Evolutionary conservation across 306 rosid genomes (phyloP).

Genomic region (Abrus pulchellus): DNA sequence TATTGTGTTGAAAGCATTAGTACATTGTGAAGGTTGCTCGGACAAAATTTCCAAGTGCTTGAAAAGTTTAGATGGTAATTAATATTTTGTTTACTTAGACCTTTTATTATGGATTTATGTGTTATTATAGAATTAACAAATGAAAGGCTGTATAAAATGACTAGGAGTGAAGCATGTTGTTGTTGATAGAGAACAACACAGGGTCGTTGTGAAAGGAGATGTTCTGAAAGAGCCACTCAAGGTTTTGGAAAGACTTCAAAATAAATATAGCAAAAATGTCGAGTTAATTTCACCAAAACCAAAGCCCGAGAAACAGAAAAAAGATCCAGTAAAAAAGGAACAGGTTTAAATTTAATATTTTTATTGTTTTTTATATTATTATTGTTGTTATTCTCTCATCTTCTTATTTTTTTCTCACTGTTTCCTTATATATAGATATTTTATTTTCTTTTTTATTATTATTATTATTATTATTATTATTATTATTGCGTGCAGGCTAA

Average conservation of each 20-base stretch:
- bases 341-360: constrained; percentile 38
- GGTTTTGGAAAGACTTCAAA: constrained; percentile 64
- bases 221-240: constrained; percentile 57
- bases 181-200: constrained; percentile 63
- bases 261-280: constrained; percentile 71
- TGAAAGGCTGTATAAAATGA: background rate
- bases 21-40: constrained; percentile 85
- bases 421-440: background rate
- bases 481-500: constrained; percentile 36
- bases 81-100: background rate
- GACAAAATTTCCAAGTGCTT: constrained; percentile 63
- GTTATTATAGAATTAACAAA: background rate
- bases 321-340: constrained; percentile 48
- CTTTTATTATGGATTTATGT: background rate
- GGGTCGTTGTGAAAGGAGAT: constrained; percentile 68
- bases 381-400: background rate
- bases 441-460: background rate
- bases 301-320: constrained; percentile 37
- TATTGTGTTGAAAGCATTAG: constrained; percentile 73
- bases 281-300: constrained; percentile 69
- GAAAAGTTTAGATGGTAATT: constrained; percentile 70
- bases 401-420: constrained; percentile 1
- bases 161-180: constrained; percentile 70
- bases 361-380: background rate
- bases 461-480: background rate